Conservation (phyloP, 2,329 filamentous ascomycete species). For the Macrophomina pseudophaseolina region DNA sequence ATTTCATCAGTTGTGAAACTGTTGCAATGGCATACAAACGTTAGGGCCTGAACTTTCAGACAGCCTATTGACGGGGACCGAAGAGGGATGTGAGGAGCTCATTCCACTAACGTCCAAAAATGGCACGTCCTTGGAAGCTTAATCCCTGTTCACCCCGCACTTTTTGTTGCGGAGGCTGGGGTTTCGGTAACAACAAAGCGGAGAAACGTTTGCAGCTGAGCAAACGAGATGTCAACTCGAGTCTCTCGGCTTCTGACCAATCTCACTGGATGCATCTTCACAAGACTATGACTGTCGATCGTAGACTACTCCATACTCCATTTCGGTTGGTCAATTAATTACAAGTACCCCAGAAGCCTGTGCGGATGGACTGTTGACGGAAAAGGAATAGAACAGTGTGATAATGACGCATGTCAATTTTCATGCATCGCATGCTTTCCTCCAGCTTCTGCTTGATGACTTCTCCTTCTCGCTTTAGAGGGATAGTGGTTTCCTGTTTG, state of each 20-base stretch:
- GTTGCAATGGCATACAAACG: too few relatives aligned
- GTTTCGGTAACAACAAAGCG: conserved; percentile 1
- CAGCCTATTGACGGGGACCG: not conserved
- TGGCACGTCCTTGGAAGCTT: not conserved
- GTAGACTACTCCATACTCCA: conserved; percentile 12
- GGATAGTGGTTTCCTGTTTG: not conserved
- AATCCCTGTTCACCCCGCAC: conserved; percentile 22
- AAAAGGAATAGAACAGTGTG: not conserved
- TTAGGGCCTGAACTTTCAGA: not conserved
- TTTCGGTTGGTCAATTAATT: conserved; percentile 1
- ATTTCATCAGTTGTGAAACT: too few relatives aligned
- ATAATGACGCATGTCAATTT: conserved; percentile 14
- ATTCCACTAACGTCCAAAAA: not conserved
- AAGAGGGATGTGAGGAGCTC: not conserved
- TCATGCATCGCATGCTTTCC: conserved; percentile 3
- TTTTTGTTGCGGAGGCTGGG: not conserved
- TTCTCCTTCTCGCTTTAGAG: not conserved
- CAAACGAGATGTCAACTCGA: not conserved
- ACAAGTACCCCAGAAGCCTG: not conserved
- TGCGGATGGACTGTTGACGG: not conserved
- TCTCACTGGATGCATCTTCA: not conserved
- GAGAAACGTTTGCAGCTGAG: not conserved
- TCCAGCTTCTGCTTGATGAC: not conserved
- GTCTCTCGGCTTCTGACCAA: not conserved
- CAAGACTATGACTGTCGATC: not conserved